Base-by-base conservation (phyloP, 2,329 filamentous ascomycete genomes). In the Xylaria sp. region DNA sequence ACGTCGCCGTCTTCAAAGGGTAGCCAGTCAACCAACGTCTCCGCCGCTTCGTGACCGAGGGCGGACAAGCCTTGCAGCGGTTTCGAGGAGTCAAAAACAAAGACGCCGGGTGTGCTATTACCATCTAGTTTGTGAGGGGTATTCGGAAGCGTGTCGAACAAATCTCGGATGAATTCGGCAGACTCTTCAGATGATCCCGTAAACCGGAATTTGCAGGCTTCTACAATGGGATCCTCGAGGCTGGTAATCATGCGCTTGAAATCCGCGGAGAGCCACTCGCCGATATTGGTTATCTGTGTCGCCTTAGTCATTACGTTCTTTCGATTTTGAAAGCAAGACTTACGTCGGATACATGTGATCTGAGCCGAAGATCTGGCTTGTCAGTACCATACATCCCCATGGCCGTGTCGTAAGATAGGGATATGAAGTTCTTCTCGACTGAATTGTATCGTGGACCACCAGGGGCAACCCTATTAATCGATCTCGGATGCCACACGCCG, bases 361-460 rank as follows among this genome's bases (percentile, higher is more conserved):
- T 85, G 37, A 93, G 89, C 17, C 95, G 87, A 9, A 94, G 78
- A 72, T 99, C 95, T 3, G 95, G 95, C 75, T 99, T 99, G 76
- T 99, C 95, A 4, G 87, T 90, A 10, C 95, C 95, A 71, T 93
- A 90, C 90, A 38, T 90, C 81, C 31, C 90, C 76, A 71, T 98
- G 99, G 1, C 85, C 81, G 21, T 65, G 58, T 2, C 10, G 3
- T 21, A 2, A n/a, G 23, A 38, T 31, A 29, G n/a, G n/a, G n/a
- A n/a, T n/a, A n/a, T n/a, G n/a, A n/a, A n/a, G n/a, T n/a, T n/a
- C 10, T 19, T 3, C 5, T 21, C 21, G 9, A 41, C 6, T n/a
- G n/a, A 9, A 27, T 5, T n/a, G 13, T 25, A n/a, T 8, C 4
- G 11, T 44, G 21, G 41, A 23, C 13, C n/a, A 44, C 13, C 41